Conservation (phyloP, 768 basidiomycete species). For the Auriculariales sp. region DNA sequence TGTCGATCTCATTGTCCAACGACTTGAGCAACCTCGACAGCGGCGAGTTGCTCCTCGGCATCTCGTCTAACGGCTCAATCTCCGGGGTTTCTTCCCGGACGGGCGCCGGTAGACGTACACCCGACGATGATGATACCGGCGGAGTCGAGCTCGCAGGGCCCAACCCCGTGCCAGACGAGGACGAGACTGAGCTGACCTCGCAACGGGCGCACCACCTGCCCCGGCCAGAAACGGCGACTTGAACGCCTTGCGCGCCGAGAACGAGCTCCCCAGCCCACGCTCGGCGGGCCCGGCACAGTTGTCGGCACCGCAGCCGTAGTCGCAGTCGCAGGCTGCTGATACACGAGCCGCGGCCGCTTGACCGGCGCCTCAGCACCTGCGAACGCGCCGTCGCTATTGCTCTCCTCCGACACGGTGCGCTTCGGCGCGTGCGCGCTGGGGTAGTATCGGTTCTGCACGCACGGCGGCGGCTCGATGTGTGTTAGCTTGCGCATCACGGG, state of each 20-base stretch:
- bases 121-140: not conserved
- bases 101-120: too few relatives aligned
- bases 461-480: not conserved
- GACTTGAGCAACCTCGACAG: not conserved
- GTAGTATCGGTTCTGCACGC: not conserved
- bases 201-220: conserved; percentile 2
- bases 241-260: conserved; percentile 20
- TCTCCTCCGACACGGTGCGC: not conserved
- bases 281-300: not conserved
- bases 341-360: not conserved
- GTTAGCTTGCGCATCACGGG: conserved; percentile 2
- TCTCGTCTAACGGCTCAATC: too few relatives aligned
- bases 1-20: not conserved
- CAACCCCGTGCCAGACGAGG: not conserved
- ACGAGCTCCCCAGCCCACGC: not conserved
- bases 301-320: not conserved
- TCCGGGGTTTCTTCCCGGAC: too few relatives aligned
- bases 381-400: not conserved
- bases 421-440: not conserved
- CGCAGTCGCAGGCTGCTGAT: not conserved
- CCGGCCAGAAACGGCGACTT: conserved; percentile 21
- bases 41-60: not conserved
- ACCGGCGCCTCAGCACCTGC: not conserved
- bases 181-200: not conserved
- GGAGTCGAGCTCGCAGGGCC: not conserved